Conservation (phyloP, 2,329 filamentous ascomycete species). For the Trichoderma sp. region DNA sequence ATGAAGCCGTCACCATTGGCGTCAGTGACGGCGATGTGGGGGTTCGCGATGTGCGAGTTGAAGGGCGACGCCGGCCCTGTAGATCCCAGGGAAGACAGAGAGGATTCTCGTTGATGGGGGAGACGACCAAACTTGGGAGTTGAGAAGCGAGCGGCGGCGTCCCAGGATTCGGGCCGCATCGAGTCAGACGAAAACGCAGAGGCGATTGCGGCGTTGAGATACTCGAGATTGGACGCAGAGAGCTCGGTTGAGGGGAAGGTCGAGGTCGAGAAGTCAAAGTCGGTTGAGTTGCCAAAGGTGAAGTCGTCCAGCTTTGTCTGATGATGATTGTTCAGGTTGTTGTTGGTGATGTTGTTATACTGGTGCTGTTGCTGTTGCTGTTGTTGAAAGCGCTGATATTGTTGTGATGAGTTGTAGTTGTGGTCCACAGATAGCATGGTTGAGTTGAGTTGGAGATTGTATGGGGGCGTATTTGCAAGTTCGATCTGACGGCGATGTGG, state of each 20-base stretch:
- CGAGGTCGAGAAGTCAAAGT: slow-evolving; percentile 2
- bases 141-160: slow-evolving; percentile 34
- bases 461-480: slow-evolving; percentile 23
- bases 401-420: slow-evolving; percentile 24
- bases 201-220: slow-evolving; percentile 26
- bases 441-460: slow-evolving; percentile 17
- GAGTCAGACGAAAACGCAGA: slow-evolving; percentile 28
- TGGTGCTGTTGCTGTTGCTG: slow-evolving; percentile 25
- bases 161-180: slow-evolving; percentile 46
- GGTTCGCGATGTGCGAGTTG: slow-evolving; percentile 53
- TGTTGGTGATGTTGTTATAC: slow-evolving; percentile 26
- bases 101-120: slow-evolving; percentile 58
- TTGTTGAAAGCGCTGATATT: slow-evolving; percentile 15
- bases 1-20: slow-evolving; percentile 43
- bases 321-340: slow-evolving; percentile 3
- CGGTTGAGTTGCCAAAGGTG: slow-evolving; percentile 21
- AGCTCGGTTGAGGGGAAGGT: slow-evolving; percentile 22
- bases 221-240: slow-evolving; percentile 22
- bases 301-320: slow-evolving; percentile 23
- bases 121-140: slow-evolving; percentile 40
- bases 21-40: slow-evolving; percentile 56
- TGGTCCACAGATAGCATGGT: slow-evolving; percentile 33
- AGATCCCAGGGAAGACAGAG: slow-evolving; percentile 58
- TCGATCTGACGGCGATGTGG: slow-evolving; percentile 18
- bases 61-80: slow-evolving; percentile 60